Evolutionary conservation across 495 filamentous ascomycete genomes (phyloP).

Genomic region (Immersiella caudata): DNA sequence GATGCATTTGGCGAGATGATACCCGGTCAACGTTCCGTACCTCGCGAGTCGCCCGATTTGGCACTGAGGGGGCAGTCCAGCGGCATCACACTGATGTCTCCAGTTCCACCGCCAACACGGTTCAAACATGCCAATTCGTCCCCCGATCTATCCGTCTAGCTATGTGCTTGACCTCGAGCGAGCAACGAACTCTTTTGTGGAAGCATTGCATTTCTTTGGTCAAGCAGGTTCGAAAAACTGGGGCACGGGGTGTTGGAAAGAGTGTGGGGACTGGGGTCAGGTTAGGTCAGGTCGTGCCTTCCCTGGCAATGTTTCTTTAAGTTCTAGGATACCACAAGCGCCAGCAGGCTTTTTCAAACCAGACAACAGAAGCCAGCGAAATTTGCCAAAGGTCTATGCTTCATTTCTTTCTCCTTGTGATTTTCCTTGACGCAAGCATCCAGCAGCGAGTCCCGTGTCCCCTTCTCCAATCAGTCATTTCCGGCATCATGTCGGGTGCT

Average conservation of each 20-base stretch:
- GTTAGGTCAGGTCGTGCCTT: conserved; percentile 11
- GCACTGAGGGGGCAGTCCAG: too few relatives aligned
- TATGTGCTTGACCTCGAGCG: not conserved
- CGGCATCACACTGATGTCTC: not conserved
- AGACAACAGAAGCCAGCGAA: conserved; percentile 13
- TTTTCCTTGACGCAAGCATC: not conserved
- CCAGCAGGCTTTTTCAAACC: not conserved
- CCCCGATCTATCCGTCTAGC: not conserved
- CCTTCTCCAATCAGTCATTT: not conserved
- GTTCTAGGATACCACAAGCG: not conserved
- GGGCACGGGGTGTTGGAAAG: not conserved
- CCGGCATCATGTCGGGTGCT: not conserved
- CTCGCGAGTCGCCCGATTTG: not conserved
- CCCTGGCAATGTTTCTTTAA: not conserved
- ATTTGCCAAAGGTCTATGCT: not conserved
- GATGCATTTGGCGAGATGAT: not conserved
- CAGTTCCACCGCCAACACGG: not conserved
- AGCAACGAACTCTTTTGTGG: not conserved
- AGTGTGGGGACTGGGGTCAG: not conserved
- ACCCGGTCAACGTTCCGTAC: not conserved
- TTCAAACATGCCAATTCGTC: not conserved
- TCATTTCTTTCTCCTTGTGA: not conserved
- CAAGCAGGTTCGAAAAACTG: not conserved
- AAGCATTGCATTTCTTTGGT: not conserved
- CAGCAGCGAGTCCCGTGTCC: not conserved